Conservation (phyloP, 352 stramenopile species). For the Phytophthora ohioensis region DNA sequence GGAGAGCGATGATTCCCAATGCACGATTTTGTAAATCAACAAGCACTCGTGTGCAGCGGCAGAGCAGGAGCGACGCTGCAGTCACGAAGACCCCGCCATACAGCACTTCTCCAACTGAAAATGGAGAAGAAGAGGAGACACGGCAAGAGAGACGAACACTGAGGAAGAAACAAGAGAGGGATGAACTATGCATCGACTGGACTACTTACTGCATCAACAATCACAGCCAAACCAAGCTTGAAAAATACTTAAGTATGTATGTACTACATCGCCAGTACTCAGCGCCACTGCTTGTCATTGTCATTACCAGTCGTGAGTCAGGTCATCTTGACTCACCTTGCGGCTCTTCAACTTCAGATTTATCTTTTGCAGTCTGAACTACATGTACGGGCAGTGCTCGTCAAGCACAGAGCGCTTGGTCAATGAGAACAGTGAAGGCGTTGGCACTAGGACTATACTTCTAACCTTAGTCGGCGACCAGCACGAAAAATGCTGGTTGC, state of each 20-base stretch:
- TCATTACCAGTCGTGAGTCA: too few species aligned
- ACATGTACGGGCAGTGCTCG: too few species aligned
- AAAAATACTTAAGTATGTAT: slow-evolving; percentile 2
- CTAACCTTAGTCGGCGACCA: too few species aligned
- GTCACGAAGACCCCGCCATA: slow-evolving; percentile 15
- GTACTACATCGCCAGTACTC: background rate
- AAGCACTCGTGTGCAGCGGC: slow-evolving; percentile 20
- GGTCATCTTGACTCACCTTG: too few species aligned
- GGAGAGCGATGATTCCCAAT: slow-evolving; percentile 77
- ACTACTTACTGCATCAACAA: slow-evolving; percentile 17
- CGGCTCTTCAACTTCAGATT: too few species aligned
- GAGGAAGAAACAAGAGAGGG: slow-evolving; percentile 11
- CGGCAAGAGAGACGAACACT: slow-evolving; percentile 5
- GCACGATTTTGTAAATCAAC: slow-evolving; percentile 78
- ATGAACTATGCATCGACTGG: slow-evolving; percentile 20
- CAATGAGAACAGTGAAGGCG: too few species aligned
- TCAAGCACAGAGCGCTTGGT: too few species aligned
- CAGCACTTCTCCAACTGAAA: background rate
- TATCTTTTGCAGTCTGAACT: too few species aligned
- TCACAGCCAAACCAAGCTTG: slow-evolving; percentile 4
- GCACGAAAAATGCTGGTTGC: too few species aligned
- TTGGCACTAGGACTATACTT: too few species aligned
- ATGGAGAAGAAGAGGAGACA: slow-evolving; percentile 14
- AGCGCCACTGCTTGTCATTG: background rate
- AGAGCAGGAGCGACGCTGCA: slow-evolving; percentile 9